These are phyloP conservation scores for Eucalyptus grandis DNA, from an alignment of 345 rosid species.

Conservation along the genomic window DNA sequence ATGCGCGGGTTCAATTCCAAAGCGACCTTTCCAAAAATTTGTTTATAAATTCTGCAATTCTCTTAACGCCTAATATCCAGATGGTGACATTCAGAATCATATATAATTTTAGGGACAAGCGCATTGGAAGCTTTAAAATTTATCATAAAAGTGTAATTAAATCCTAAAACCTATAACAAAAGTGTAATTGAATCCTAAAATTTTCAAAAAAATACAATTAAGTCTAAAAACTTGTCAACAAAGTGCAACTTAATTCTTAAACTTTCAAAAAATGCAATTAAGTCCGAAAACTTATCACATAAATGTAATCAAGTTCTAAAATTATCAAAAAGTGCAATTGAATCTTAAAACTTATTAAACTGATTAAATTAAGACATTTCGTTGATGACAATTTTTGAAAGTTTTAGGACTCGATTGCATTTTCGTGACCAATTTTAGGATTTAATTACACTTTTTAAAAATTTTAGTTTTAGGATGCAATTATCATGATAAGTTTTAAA, in stretches of 20 bases:
- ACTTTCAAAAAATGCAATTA: no score
- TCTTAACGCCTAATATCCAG: fast-evolving
- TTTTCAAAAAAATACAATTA: fast-evolving
- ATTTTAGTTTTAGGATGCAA: no score
- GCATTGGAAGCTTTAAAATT: no score
- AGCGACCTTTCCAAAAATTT: background rate
- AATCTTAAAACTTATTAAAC: no score
- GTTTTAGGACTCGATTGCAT: fast-evolving
- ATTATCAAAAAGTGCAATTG: fast-evolving
- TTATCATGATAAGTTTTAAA: no score
- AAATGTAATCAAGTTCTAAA: no score
- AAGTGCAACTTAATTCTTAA: no score
- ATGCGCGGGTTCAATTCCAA: background rate
- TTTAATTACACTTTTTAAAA: no score
- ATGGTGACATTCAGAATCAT: background rate
- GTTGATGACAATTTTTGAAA: no score
- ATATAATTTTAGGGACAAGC: background rate
- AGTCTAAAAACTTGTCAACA: no score
- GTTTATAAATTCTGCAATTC: background rate
- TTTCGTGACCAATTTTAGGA: fast-evolving
- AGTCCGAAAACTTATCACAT: fast-evolving
- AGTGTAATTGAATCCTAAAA: fast-evolving
- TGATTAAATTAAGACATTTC: no score
- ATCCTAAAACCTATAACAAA: fast-evolving
- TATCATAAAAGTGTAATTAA: no score